Conservation (phyloP, 352 stramenopile species). For the Phytophthora syringae region DNA sequence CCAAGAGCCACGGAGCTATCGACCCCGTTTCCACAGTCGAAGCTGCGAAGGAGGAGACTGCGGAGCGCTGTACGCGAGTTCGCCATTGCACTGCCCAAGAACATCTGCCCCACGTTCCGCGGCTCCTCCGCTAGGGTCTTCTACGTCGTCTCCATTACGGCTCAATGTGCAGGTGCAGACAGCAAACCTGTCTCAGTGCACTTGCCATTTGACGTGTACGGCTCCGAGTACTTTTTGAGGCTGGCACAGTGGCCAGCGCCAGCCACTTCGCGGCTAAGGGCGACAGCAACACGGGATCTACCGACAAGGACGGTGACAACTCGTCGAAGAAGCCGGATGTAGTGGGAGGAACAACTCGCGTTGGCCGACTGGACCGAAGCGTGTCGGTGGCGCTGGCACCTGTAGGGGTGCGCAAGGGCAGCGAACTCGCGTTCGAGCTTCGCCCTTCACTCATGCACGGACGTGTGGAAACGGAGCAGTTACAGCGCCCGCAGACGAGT, state of each 20-base stretch:
- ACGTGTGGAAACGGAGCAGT: constrained; percentile 63
- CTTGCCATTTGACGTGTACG: constrained; percentile 71
- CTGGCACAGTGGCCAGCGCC: constrained; percentile 41
- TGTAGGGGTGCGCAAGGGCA: constrained; percentile 63
- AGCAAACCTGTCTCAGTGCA: constrained; percentile 55
- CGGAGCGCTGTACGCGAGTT: constrained; percentile 57
- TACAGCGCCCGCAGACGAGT: constrained; percentile 63
- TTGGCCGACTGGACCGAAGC: constrained; percentile 37
- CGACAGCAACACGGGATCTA: not conserved
- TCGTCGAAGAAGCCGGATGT: constrained; percentile 15
- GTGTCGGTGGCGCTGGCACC: constrained; percentile 40
- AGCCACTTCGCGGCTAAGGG: constrained; percentile 31
- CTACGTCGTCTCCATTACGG: constrained; percentile 68
- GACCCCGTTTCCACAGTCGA: constrained; percentile 13
- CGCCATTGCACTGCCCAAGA: constrained; percentile 53
- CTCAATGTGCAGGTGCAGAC: constrained; percentile 22
- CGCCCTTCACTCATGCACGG: constrained; percentile 71
- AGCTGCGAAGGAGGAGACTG: constrained; percentile 39
- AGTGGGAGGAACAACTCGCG: constrained; percentile 32
- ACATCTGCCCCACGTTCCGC: constrained; percentile 63
- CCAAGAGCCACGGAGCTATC: constrained; percentile 8
- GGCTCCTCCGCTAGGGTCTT: constrained; percentile 65
- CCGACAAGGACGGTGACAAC: constrained; percentile 4
- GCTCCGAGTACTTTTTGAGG: constrained; percentile 55
- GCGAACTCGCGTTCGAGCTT: constrained; percentile 71